Percentiles rank a stretch among this genome's conserved stretches.
Conservation (phyloP, 164 flowering plant genomes). For the Annona squamosa region DNA sequence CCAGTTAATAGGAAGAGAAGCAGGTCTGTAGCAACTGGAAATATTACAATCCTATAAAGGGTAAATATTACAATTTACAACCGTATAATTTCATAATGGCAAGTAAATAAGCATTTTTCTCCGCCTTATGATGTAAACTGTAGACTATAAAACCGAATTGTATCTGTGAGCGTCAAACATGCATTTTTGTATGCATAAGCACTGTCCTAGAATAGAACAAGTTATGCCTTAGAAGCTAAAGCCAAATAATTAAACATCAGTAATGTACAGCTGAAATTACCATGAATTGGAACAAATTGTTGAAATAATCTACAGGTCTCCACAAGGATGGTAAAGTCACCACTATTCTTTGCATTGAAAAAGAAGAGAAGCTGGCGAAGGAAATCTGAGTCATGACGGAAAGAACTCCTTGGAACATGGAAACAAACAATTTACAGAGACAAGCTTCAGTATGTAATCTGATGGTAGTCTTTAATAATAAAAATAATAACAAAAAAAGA, state of each 20-base stretch:
- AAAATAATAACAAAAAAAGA: background rate
- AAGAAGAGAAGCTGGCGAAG: conserved; percentile 72
- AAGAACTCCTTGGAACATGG: conserved; percentile 45
- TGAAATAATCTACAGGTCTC: conserved; percentile 63
- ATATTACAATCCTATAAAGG: too few species aligned
- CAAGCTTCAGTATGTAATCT: background rate
- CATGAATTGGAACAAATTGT: conserved; percentile 41
- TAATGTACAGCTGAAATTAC: conserved; percentile 26
- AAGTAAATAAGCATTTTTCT: too few species aligned
- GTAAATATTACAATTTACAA: too few species aligned
- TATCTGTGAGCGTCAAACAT: background rate
- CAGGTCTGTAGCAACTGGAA: too few species aligned
- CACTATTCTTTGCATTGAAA: conserved; percentile 49
- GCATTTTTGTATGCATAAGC: background rate
- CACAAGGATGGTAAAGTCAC: conserved; percentile 61
- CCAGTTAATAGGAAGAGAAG: too few species aligned
- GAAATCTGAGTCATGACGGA: conserved; percentile 70
- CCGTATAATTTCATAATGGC: too few species aligned
- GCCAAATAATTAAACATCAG: background rate
- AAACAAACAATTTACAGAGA: background rate
- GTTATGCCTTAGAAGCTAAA: background rate
- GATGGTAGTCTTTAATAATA: background rate
- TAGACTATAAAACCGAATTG: background rate
- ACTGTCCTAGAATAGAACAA: background rate
- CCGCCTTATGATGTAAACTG: too few species aligned